Conservation (phyloP, 1,139 yeast species). For the Meyerozyma smithsonii region DNA sequence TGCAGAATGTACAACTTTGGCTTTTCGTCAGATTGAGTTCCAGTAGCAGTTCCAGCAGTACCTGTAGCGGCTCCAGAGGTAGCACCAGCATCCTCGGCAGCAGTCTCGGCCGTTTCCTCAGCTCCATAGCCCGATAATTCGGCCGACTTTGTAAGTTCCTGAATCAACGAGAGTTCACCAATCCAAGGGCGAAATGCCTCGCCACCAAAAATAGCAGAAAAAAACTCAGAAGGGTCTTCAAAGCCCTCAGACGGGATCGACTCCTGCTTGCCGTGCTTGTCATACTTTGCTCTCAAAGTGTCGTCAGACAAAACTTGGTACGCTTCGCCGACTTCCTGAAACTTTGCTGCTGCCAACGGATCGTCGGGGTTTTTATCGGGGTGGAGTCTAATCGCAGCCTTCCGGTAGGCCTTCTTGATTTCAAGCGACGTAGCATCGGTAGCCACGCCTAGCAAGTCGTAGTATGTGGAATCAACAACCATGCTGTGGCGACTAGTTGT, state of each 20-base stretch:
- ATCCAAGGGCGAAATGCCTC: conserved; percentile 60
- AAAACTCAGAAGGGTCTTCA: conserved; percentile 54
- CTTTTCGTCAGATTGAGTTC: neutral
- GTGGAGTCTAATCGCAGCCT: conserved; percentile 82
- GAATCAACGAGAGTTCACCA: conserved; percentile 85
- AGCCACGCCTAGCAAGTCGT: conserved; percentile 67
- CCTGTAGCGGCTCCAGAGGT: too few relatives aligned
- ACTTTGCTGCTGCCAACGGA: conserved; percentile 68
- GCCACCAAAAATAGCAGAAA: conserved; percentile 88
- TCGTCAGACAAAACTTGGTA: conserved; percentile 81
- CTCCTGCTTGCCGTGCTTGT: conserved; percentile 79
- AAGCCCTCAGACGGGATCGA: conserved; percentile 80
- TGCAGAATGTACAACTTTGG: neutral
- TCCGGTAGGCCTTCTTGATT: conserved; percentile 90
- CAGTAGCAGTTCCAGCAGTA: too few relatives aligned
- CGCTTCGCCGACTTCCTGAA: conserved; percentile 73
- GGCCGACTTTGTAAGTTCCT: conserved; percentile 70
- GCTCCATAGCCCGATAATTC: conserved; percentile 49
- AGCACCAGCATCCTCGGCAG: neutral
- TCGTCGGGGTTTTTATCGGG: conserved; percentile 95
- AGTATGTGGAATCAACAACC: conserved; percentile 94
- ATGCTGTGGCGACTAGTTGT: conserved; percentile 26
- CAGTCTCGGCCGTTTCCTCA: conserved; percentile 28
- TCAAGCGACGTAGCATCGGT: conserved; percentile 75
- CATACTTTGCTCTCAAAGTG: conserved; percentile 68